phyloP scores from a whole-genome alignment of 2,329 filamentous ascomycete species.

The Incumbomyces lentus region DNA sequence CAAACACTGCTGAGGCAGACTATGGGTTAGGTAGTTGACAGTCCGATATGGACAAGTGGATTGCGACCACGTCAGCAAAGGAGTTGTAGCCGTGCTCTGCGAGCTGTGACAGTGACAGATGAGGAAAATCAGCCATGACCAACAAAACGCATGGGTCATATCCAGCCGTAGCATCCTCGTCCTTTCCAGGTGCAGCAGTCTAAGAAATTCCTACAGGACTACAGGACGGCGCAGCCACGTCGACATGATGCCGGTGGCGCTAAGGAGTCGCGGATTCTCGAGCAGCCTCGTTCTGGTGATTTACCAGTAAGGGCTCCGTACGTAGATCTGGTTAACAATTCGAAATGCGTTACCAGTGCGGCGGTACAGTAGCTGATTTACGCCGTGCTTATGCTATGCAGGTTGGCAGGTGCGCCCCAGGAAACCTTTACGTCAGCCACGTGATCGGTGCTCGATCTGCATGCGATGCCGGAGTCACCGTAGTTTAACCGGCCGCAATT shows the following conservation, averaged over 20 bases:
- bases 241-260: background rate
- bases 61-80: conserved; percentile 4
- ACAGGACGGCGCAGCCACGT: conserved; percentile 1
- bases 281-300: too few species aligned
- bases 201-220: background rate
- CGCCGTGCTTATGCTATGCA: too few species aligned
- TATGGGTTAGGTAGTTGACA: conserved; percentile 74
- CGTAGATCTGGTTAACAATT: too few species aligned
- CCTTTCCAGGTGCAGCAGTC: too few species aligned
- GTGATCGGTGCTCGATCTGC: too few species aligned
- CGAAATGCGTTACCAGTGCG: too few species aligned
- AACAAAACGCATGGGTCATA: background rate
- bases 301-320: too few species aligned
- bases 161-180: background rate
- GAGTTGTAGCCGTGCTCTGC: background rate
- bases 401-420: too few species aligned
- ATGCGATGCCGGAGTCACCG: too few species aligned
- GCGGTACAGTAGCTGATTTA: too few species aligned
- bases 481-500: background rate
- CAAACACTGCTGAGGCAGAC: conserved; percentile 64
- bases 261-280: too few species aligned
- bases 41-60: conserved; percentile 46
- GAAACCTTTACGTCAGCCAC: too few species aligned
- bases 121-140: background rate
- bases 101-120: background rate